phyloP scores from a whole-genome alignment of 2,329 filamentous ascomycete species.

The Fusarium avenaceum region DNA sequence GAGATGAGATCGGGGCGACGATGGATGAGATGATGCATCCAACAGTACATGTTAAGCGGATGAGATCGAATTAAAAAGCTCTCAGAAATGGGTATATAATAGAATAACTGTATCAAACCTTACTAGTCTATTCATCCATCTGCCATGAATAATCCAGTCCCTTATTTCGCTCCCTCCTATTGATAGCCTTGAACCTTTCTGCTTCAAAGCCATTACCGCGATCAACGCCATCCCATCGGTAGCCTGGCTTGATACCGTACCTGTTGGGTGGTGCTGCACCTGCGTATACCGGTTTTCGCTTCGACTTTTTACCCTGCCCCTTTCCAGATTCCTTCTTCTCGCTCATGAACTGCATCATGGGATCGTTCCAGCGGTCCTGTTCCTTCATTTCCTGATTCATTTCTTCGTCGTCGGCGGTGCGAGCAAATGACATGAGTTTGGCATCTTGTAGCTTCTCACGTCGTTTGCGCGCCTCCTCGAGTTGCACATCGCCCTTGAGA shows the following conservation, averaged over 20 bases:
- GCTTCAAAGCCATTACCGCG: conserved; percentile 93
- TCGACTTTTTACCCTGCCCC: conserved; percentile 52
- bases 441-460: conserved; percentile 82
- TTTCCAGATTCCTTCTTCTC: conserved; percentile 56
- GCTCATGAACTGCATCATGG: conserved; percentile 83
- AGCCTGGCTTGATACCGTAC: conserved; percentile 92
- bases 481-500: conserved; percentile 88
- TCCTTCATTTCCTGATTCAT: conserved; percentile 87
- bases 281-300: conserved; percentile 76
- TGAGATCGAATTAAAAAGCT: conserved; percentile 8
- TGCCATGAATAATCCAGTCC: conserved; percentile 94
- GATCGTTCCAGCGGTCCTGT: conserved; percentile 90
- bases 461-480: conserved; percentile 73
- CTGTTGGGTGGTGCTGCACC: conserved; percentile 89
- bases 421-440: conserved; percentile 82
- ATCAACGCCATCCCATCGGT: conserved; percentile 98
- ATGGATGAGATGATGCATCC: conserved; percentile 3
- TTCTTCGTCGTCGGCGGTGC: conserved; percentile 85
- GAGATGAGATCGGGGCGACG: background rate
- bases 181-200: conserved; percentile 90
- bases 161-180: conserved; percentile 80
- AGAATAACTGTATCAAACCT: conserved; percentile 26
- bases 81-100: conserved; percentile 47
- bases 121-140: conserved; percentile 80
- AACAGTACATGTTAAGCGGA: conserved; percentile 1